These are phyloP conservation scores for Morella rubra DNA, from an alignment of 306 rosid genomes.

Conservation along the genomic window DNA sequence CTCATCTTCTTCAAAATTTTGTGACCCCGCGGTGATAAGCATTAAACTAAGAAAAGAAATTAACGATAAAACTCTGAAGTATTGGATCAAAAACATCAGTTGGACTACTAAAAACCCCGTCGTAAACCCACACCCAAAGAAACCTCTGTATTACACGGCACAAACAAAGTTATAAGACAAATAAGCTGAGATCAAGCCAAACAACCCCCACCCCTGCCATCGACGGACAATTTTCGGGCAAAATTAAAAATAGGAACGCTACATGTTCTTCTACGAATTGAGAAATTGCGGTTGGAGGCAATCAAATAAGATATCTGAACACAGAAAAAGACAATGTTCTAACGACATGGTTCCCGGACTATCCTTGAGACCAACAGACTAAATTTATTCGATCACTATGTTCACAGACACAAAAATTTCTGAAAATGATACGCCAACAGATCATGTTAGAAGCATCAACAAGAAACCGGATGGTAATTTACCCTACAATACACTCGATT, in stretches of 20 bases:
- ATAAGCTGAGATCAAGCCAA: background rate
- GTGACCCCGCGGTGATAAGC: too few relatives aligned
- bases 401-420: background rate
- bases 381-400: background rate
- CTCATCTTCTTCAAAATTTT: too few relatives aligned
- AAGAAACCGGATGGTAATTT: background rate
- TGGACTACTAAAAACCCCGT: background rate
- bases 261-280: too few relatives aligned
- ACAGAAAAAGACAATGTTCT: background rate
- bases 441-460: background rate
- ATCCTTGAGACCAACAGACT: background rate
- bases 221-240: too few relatives aligned
- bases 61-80: too few relatives aligned
- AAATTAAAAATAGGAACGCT: too few relatives aligned
- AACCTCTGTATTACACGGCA: background rate
- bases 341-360: background rate
- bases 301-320: background rate
- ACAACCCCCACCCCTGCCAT: background rate
- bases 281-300: background rate
- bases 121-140: background rate
- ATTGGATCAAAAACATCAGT: background rate
- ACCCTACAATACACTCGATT: background rate
- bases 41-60: too few relatives aligned
- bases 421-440: background rate
- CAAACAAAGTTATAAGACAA: too few relatives aligned